These are phyloP conservation scores for Phalaenopsis hybrid DNA, from an alignment of 116 monocot genomes.

Conservation along the genomic window DNA sequence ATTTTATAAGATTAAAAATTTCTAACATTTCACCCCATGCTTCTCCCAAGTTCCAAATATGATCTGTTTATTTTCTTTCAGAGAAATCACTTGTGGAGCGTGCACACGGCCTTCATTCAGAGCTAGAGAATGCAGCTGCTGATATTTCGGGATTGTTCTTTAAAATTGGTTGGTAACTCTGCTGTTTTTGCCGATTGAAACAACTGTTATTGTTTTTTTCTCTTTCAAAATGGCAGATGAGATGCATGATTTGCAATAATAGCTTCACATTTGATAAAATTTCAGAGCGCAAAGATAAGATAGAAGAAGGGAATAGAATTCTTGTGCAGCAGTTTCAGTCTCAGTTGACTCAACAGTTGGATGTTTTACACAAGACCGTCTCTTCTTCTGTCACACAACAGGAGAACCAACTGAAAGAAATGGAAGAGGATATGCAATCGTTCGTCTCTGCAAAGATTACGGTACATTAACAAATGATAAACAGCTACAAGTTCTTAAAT, in stretches of 20 bases:
- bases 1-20: neutral
- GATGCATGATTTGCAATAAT: neutral
- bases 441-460: constrained; percentile 62
- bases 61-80: constrained; percentile 12
- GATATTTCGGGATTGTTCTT: constrained; percentile 69
- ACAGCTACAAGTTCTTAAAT: neutral
- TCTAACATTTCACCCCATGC: neutral
- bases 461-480: constrained; percentile 17
- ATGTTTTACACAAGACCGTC: constrained; percentile 63
- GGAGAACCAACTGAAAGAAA: constrained; percentile 61
- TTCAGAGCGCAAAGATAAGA: constrained; percentile 63
- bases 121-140: constrained; percentile 52
- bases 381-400: constrained; percentile 63
- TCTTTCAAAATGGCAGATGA: neutral
- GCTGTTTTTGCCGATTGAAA: neutral
- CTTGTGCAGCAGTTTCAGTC: constrained; percentile 57
- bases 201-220: neutral
- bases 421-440: constrained; percentile 69
- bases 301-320: constrained; percentile 60
- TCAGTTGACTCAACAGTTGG: constrained; percentile 60
- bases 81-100: constrained; percentile 47
- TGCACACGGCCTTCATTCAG: constrained; percentile 51
- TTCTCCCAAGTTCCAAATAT: neutral
- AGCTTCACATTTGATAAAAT: neutral
- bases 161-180: constrained; percentile 52